A percentile compares a stretch with the other conserved stretches of the same genome.
phyloP scores from a whole-genome alignment of 1,139 yeast genomes.

The Kodamaea arcana region DNA sequence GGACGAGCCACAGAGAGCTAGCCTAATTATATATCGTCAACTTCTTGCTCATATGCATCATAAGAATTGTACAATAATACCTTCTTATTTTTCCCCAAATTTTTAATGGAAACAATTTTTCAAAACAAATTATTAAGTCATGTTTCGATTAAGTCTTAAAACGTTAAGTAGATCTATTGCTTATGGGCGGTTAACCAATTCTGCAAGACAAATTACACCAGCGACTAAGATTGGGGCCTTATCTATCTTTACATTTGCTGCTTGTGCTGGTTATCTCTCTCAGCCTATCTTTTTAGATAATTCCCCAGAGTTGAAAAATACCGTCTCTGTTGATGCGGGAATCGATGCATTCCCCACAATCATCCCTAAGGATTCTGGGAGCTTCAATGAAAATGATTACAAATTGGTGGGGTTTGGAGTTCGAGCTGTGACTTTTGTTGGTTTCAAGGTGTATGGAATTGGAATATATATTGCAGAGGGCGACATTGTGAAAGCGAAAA shows the following conservation, averaged over 20 bases:
- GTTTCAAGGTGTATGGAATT: constrained; percentile 82
- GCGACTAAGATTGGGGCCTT: not conserved
- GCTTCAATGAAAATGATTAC: constrained; percentile 26
- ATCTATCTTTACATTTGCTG: not conserved
- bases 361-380: constrained; percentile 18
- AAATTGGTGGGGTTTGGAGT: constrained; percentile 73
- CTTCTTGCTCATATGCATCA: too few species aligned
- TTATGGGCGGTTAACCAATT: too few species aligned
- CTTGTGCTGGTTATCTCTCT: constrained; percentile 1
- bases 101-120: too few species aligned
- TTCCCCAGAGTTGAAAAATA: constrained; percentile 6
- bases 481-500: constrained; percentile 47
- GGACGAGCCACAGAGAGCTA: too few species aligned
- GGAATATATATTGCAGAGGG: constrained; percentile 70
- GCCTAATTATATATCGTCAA: too few species aligned
- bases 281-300: constrained; percentile 1
- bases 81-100: too few species aligned
- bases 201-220: not conserved
- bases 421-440: constrained; percentile 74
- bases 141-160: too few species aligned
- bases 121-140: too few species aligned
- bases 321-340: constrained; percentile 44
- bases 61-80: too few species aligned
- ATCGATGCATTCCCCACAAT: constrained; percentile 50
- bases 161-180: too few species aligned